A percentile compares a stretch with the other conserved stretches of the same genome.
These are phyloP conservation scores for Kalmusia sp. DNA, from an alignment of 2,329 filamentous ascomycete species.

Conservation along the genomic window DNA sequence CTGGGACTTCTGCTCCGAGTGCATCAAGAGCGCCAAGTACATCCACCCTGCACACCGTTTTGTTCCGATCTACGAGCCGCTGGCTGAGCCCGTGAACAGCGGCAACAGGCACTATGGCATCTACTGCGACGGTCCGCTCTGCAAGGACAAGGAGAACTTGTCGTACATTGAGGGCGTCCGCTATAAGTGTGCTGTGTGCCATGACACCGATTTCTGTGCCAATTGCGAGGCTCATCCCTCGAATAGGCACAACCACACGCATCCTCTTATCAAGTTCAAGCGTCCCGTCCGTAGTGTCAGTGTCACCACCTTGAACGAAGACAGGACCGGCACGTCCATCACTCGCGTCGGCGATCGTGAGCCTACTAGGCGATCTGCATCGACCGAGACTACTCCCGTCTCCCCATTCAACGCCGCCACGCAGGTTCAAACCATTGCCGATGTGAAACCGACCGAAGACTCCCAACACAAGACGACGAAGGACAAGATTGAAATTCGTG, in stretches of 20 bases:
- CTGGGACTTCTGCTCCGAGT: slow-evolving; percentile 91
- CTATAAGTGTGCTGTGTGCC: slow-evolving; percentile 97
- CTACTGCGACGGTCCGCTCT: slow-evolving; percentile 93
- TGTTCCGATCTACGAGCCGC: slow-evolving; percentile 81
- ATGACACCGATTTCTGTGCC: slow-evolving; percentile 94
- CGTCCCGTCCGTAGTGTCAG: slow-evolving; percentile 87
- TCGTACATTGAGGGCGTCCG: slow-evolving; percentile 80
- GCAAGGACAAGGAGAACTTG: slow-evolving; percentile 64
- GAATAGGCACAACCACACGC: slow-evolving; percentile 91
- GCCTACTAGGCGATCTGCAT: slow-evolving; percentile 50
- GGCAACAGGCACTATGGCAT: slow-evolving; percentile 77
- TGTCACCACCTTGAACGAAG: slow-evolving; percentile 83
- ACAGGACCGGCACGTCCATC: slow-evolving; percentile 69
- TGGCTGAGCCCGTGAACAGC: slow-evolving; percentile 56
- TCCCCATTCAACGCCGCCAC: slow-evolving; percentile 61
- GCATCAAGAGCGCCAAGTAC: slow-evolving; percentile 69
- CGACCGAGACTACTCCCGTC: slow-evolving; percentile 57
- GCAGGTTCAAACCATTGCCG: slow-evolving; percentile 69
- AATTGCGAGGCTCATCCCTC: slow-evolving; percentile 87
- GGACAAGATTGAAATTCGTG: slow-evolving; percentile 51
- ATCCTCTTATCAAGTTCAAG: slow-evolving; percentile 96
- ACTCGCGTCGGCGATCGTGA: slow-evolving; percentile 75
- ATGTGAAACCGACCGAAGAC: slow-evolving; percentile 65
- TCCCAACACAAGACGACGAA: slow-evolving; percentile 43
- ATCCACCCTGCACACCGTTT: slow-evolving; percentile 88